Conservation (phyloP, 2,329 filamentous ascomycete species). For the Helotiales sp. region DNA sequence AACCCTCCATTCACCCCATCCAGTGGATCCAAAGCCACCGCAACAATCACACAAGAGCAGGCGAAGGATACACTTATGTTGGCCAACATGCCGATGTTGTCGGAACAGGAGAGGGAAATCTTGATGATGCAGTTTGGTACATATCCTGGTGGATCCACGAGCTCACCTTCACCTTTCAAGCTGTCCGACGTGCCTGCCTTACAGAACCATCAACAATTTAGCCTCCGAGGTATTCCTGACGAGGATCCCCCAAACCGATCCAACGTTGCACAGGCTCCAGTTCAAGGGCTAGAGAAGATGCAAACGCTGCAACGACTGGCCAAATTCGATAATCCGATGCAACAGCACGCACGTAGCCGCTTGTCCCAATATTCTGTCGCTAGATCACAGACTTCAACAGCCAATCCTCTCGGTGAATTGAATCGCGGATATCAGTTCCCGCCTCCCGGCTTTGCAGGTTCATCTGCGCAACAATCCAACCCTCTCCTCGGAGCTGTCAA, state of each 20-base stretch:
- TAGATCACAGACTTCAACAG: conserved; percentile 3
- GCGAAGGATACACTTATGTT: not conserved
- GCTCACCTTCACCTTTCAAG: not conserved
- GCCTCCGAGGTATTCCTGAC: conserved; percentile 2
- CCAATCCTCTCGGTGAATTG: conserved; percentile 18
- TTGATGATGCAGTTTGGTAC: not conserved
- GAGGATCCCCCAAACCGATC: conserved; percentile 8
- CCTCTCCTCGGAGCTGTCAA: conserved; percentile 21
- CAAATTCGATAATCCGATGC: conserved; percentile 33
- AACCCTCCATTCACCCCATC: not conserved
- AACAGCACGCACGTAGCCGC: conserved; percentile 24
- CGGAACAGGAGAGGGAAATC: conserved; percentile 6
- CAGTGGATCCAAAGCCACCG: not conserved
- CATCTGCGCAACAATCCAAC: conserved; percentile 18
- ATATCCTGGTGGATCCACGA: not conserved
- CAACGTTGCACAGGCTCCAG: not conserved
- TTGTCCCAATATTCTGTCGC: conserved; percentile 29
- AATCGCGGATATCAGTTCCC: conserved; percentile 29
- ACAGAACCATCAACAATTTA: not conserved
- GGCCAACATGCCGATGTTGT: not conserved
- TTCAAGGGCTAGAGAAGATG: conserved; percentile 33
- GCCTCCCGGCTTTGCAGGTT: conserved; percentile 17
- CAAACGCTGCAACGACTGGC: conserved; percentile 34
- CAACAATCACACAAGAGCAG: not conserved
- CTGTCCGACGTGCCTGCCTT: not conserved